phyloP scores from a whole-genome alignment of 495 filamentous ascomycete genomes.

The Penicillium malachiteum region DNA sequence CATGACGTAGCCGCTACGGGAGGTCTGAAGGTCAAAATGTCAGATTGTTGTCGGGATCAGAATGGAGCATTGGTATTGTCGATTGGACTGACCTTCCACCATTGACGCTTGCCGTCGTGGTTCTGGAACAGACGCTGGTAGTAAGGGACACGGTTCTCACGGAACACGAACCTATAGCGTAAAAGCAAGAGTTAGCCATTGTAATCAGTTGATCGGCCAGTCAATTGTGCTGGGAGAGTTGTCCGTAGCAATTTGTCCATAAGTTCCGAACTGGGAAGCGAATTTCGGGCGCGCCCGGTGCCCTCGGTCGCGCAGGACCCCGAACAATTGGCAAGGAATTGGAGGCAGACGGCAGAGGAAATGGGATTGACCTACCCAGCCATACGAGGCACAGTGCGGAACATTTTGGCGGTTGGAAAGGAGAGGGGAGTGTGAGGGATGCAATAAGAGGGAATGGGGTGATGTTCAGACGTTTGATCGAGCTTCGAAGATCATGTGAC shows the following conservation, averaged over 20 bases:
- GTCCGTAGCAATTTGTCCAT: constrained; percentile 24
- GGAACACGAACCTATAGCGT: constrained; percentile 63
- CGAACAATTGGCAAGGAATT: constrained; percentile 3
- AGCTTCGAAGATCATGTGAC: constrained; percentile 32
- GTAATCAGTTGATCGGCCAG: not conserved
- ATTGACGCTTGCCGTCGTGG: constrained; percentile 77
- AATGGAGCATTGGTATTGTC: not conserved
- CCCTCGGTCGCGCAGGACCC: constrained; percentile 8
- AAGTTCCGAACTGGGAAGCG: constrained; percentile 8
- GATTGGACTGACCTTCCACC: constrained; percentile 72
- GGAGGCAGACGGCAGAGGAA: not conserved
- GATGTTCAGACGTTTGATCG: constrained; percentile 35
- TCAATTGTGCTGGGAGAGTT: not conserved
- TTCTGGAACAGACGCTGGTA: constrained; percentile 82
- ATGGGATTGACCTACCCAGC: constrained; percentile 39
- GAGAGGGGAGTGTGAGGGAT: constrained; percentile 27
- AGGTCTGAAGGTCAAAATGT: constrained; percentile 43
- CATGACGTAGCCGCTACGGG: constrained; percentile 64
- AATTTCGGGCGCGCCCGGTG: constrained; percentile 20
- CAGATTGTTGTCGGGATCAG: constrained; percentile 12
- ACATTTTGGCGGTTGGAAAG: constrained; percentile 43
- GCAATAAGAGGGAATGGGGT: constrained; percentile 27
- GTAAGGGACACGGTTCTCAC: constrained; percentile 80
- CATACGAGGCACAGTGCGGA: constrained; percentile 48
- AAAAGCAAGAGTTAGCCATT: constrained; percentile 7